Conservation (phyloP, 805 yeast genomes). For the Nakazawaea populi region DNA sequence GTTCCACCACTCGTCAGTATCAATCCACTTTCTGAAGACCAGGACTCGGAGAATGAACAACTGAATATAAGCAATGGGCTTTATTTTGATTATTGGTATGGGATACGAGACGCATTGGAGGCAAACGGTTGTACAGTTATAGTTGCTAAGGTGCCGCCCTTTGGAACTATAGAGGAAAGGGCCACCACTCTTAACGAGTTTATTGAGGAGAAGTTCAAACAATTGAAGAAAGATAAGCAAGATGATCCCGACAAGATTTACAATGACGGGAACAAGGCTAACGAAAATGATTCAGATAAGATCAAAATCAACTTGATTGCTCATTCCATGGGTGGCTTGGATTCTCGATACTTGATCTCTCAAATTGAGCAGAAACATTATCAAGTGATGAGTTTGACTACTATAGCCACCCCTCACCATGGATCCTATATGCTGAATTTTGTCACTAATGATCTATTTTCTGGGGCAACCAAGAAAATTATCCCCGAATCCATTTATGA, state of each 20-base stretch:
- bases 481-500: slow-evolving; percentile 45
- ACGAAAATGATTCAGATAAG: slow-evolving; percentile 19
- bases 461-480: slow-evolving; percentile 13
- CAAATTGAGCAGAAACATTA: slow-evolving; percentile 41
- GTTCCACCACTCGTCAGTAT: slow-evolving; percentile 16
- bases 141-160: slow-evolving; percentile 77
- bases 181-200: slow-evolving; percentile 52
- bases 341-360: slow-evolving; percentile 70
- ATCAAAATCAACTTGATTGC: slow-evolving; percentile 69
- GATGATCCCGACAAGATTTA: slow-evolving; percentile 16
- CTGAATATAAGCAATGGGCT: slow-evolving; percentile 24
- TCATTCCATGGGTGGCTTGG: slow-evolving; percentile 94
- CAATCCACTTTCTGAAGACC: slow-evolving; percentile 12
- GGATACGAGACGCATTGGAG: slow-evolving; percentile 58
- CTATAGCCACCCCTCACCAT: slow-evolving; percentile 83
- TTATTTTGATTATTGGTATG: slow-evolving; percentile 74
- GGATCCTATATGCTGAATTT: slow-evolving; percentile 83
- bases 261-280: slow-evolving; percentile 12
- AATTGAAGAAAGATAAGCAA: slow-evolving; percentile 15
- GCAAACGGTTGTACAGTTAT: slow-evolving; percentile 61
- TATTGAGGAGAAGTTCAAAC: slow-evolving; percentile 25
- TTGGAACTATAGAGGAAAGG: slow-evolving; percentile 67
- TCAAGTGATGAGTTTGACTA: slow-evolving; percentile 69
- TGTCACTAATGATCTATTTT: slow-evolving; percentile 31
- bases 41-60: slow-evolving; percentile 12